A percentile compares a stretch with the other conserved stretches of the same genome.
These are phyloP conservation scores for Vachellia collinsii DNA, from an alignment of 306 rosid genomes.

Conservation along the genomic window DNA sequence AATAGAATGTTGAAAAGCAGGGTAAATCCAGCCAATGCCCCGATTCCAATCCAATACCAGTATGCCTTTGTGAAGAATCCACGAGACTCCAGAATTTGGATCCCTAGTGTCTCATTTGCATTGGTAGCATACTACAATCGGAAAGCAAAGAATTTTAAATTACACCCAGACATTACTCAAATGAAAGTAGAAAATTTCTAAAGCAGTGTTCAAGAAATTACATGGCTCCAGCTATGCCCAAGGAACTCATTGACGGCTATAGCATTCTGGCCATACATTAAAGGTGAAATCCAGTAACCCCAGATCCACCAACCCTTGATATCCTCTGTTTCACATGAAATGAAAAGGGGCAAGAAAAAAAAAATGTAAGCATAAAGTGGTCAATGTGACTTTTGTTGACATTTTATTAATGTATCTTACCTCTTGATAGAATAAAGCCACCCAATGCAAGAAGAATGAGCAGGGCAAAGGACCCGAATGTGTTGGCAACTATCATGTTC, in stretches of 20 bases:
- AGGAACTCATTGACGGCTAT: constrained; percentile 55
- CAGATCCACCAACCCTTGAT: constrained; percentile 63
- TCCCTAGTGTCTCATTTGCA: constrained; percentile 34
- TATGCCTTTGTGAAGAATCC: constrained; percentile 44
- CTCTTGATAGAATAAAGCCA: constrained; percentile 53
- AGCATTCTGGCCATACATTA: constrained; percentile 60
- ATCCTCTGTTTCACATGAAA: constrained; percentile 42
- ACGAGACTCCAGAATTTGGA: constrained; percentile 18
- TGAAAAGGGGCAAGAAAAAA: neutral
- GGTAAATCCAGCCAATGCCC: constrained; percentile 40
- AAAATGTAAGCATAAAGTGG: neutral
- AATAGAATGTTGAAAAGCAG: constrained; percentile 38
- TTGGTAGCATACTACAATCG: constrained; percentile 2
- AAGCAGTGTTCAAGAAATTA: constrained; percentile 39
- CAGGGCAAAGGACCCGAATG: constrained; percentile 53
- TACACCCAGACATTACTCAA: neutral
- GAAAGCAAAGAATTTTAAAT: constrained; percentile 18
- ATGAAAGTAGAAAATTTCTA: neutral
- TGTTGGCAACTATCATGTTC: constrained; percentile 55
- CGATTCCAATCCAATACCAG: constrained; percentile 66
- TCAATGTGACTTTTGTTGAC: neutral
- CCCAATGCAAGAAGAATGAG: constrained; percentile 45
- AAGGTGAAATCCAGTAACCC: constrained; percentile 67
- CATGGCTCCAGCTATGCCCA: constrained; percentile 35
- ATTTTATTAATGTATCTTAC: constrained; percentile 30